Percentiles rank a stretch among this genome's conserved stretches.
Evolutionary conservation across 192 early-diverging fungal genomes (phyloP).

Genomic region (Linderina pennispora): DNA sequence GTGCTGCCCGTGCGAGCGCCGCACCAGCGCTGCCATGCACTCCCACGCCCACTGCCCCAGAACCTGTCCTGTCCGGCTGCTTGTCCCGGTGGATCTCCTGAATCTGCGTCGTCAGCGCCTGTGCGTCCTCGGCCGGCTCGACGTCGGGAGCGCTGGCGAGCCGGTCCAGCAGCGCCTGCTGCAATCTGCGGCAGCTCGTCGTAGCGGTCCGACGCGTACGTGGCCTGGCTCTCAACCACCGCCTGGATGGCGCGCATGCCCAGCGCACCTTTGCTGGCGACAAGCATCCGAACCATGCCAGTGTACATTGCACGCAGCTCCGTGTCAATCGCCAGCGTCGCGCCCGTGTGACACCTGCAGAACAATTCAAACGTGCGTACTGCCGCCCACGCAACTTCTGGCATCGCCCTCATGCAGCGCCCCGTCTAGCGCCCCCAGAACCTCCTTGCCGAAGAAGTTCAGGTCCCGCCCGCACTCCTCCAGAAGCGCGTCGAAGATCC

Average conservation of each 20-base stretch:
- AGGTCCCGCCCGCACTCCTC: slow-evolving; percentile 64
- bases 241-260: slow-evolving; percentile 62
- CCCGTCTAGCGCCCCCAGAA: slow-evolving; percentile 66
- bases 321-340: slow-evolving; percentile 64
- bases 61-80: no score
- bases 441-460: slow-evolving; percentile 75
- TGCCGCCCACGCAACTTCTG: slow-evolving; percentile 55
- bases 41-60: slow-evolving; percentile 30
- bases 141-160: slow-evolving; percentile 8
- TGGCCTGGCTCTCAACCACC: slow-evolving; percentile 54
- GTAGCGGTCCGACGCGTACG: slow-evolving; percentile 55
- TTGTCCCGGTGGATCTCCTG: slow-evolving; percentile 10
- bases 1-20: slow-evolving; percentile 39
- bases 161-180: slow-evolving; percentile 43
- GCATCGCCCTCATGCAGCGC: slow-evolving; percentile 51
- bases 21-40: slow-evolving; percentile 29
- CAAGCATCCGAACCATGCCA: slow-evolving; percentile 50
- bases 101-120: slow-evolving; percentile 1
- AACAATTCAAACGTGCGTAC: slow-evolving; percentile 66
- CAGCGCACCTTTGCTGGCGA: slow-evolving; percentile 37
- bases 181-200: slow-evolving; percentile 57
- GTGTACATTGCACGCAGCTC: slow-evolving; percentile 54
- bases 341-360: slow-evolving; percentile 62
- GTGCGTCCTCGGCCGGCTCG: no score
- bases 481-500: slow-evolving; percentile 70